Percentiles rank a stretch among this genome's conserved stretches.
Evolutionary conservation across 228 moss, liverwort and hornwort genomes (phyloP).

Genomic region (Sphagnum fallax): DNA sequence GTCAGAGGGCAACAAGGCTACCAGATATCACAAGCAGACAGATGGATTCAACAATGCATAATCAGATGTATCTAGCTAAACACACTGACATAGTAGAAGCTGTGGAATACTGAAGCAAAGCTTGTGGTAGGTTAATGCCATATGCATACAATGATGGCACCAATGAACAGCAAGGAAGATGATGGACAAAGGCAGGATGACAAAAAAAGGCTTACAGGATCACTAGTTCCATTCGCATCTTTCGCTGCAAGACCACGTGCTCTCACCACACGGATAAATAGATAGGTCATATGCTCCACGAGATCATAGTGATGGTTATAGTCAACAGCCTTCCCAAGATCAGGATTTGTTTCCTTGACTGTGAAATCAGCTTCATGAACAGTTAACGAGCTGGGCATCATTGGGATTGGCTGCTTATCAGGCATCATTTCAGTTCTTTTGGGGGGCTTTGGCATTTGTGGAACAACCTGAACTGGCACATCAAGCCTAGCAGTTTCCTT

Average conservation of each 20-base stretch:
- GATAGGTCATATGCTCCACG: slow-evolving; percentile 36
- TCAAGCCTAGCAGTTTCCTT: slow-evolving; percentile 13
- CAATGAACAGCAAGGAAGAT: too few species aligned
- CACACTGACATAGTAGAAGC: too few species aligned
- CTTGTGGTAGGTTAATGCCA: too few species aligned
- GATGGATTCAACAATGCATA: too few species aligned
- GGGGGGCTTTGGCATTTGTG: not conserved
- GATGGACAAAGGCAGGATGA: too few species aligned
- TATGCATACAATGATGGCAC: too few species aligned
- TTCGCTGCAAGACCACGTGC: slow-evolving; percentile 29
- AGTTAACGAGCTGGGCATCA: slow-evolving; percentile 8
- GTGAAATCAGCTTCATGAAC: slow-evolving; percentile 30
- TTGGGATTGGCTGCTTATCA: not conserved
- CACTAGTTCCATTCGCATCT: slow-evolving; percentile 36
- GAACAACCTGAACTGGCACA: not conserved
- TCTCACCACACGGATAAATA: slow-evolving; percentile 33
- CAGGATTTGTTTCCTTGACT: slow-evolving; percentile 24
- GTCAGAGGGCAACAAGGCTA: too few species aligned
- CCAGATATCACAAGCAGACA: too few species aligned
- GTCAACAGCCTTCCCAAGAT: slow-evolving; percentile 28
- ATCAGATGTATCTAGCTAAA: too few species aligned
- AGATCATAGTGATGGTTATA: slow-evolving; percentile 38
- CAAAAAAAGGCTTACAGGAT: slow-evolving; percentile 17
- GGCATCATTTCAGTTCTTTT: not conserved
- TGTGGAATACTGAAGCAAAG: too few species aligned